Conservation (phyloP, 805 yeast genomes). For the Candida khao-thaluensis region DNA sequence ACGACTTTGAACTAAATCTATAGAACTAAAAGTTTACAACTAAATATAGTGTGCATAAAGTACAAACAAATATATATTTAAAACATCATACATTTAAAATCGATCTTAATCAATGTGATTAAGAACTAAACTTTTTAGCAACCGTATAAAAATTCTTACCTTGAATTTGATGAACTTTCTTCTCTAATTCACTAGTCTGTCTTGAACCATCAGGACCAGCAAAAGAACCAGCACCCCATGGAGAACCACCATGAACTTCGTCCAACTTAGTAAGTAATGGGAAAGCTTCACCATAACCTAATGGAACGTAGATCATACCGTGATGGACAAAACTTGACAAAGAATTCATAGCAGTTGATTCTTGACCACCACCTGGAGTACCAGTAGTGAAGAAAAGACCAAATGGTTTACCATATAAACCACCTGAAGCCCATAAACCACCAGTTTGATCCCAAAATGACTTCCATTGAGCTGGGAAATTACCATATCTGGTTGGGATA, state of each 20-base stretch:
- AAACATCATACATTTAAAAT: no score
- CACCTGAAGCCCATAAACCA: conserved; percentile 74
- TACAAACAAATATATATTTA: no score
- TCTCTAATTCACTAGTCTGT: conserved; percentile 60
- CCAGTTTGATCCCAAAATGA: conserved; percentile 79
- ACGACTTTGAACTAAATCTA: no score
- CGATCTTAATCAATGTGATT: no score
- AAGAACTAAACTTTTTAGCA: conserved; percentile 22
- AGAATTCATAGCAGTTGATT: conserved; percentile 62
- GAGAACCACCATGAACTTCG: conserved; percentile 76
- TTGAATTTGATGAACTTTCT: conserved; percentile 61
- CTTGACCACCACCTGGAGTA: conserved; percentile 82
- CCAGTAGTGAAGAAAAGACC: conserved; percentile 75
- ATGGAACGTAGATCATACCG: conserved; percentile 77
- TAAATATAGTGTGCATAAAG: no score
- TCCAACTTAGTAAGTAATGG: conserved; percentile 53
- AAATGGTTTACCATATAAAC: conserved; percentile 69
- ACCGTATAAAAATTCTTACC: conserved; percentile 56
- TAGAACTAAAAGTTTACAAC: no score
- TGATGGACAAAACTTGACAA: conserved; percentile 71
- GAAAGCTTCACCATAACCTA: conserved; percentile 64
- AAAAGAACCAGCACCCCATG: conserved; percentile 84
- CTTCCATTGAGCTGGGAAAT: conserved; percentile 73
- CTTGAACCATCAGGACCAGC: conserved; percentile 80
- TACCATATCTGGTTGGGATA: conserved; percentile 83